These are phyloP conservation scores for Penicillium angulare DNA, from an alignment of 495 filamentous ascomycete genomes.

Conservation along the genomic window DNA sequence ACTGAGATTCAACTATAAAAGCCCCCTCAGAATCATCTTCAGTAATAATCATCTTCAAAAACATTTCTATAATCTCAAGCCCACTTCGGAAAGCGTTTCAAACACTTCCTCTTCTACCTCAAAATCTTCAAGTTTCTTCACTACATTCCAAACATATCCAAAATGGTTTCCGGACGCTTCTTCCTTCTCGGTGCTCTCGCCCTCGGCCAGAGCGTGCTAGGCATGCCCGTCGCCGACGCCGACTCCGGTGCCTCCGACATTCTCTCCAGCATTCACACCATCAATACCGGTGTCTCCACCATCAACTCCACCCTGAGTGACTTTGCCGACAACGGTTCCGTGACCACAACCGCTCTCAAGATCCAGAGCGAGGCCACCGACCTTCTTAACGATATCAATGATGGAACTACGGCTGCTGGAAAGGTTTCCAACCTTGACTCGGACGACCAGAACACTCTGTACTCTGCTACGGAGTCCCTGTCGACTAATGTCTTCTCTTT, in stretches of 20 bases:
- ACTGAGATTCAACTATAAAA: no score
- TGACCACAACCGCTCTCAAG: conserved; percentile 2
- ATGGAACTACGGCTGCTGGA: neutral
- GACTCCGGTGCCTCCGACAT: neutral
- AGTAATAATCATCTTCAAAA: no score
- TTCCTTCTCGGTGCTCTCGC: neutral
- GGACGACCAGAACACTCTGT: neutral
- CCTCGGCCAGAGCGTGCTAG: neutral
- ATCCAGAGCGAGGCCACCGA: conserved; percentile 1
- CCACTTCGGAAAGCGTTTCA: no score
- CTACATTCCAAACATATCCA: neutral
- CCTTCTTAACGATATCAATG: neutral
- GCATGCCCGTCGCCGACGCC: neutral
- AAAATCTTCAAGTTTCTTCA: no score
- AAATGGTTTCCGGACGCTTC: neutral
- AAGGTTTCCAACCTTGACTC: neutral
- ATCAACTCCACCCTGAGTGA: neutral
- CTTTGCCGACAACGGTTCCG: neutral
- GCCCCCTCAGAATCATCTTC: no score
- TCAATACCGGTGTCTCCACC: neutral
- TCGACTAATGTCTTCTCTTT: neutral
- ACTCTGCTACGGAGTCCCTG: neutral
- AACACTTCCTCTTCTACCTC: neutral
- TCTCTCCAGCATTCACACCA: neutral
- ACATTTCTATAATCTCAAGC: no score